Base-by-base conservation (phyloP, 176 grass and related monocot species). In the Ampelocalamus luodianensis region DNA sequence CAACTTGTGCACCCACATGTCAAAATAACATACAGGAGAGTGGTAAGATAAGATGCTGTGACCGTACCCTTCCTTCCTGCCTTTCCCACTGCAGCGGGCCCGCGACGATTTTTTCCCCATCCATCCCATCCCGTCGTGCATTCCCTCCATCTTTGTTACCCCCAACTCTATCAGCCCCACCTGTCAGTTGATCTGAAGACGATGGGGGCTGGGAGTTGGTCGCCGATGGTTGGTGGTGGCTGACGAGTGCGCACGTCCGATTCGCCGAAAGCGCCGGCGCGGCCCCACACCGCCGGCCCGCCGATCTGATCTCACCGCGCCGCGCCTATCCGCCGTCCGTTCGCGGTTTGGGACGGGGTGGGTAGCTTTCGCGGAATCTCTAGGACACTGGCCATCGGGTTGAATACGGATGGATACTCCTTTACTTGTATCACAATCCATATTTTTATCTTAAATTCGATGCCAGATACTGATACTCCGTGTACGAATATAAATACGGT, bases 111-210 rank as follows among this genome's bases (percentile, higher is more conserved):
- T 81, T 32, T 22, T 16, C 2, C 36, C 3, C 2, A n/a, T 15
- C 49, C 29, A n/a, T 34, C 40, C 34, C 34, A 20, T 22, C 20
- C 65, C 36, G 8, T 34, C 32, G 32, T 34, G 32, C 2, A 34
- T 34, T 34, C 32, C 32, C 32, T 34, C 32, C 32, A 29, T 29
- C 29, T 29, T 1, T 29, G 29, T 29, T 29, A 29, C 5, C 1
- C n/a, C 24, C 23, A 22, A 5, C 3, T 17, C 4, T 0, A 0
- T 0, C 1, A 10, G 0, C 14, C 79, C 32, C 1, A 64, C 13
- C 3, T 0, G 68, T 59, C 50, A 80, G 39, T 1, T 29, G 8
- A 5, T 0, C n/a, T 5, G 39, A 8, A 2, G 23, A 1, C 4
- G 46, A 53, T n/a, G 68, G 4, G 65, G 29, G 45, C 45, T 13